Conservation (phyloP, 2,329 filamentous ascomycete species). For the Nemania sp. region DNA sequence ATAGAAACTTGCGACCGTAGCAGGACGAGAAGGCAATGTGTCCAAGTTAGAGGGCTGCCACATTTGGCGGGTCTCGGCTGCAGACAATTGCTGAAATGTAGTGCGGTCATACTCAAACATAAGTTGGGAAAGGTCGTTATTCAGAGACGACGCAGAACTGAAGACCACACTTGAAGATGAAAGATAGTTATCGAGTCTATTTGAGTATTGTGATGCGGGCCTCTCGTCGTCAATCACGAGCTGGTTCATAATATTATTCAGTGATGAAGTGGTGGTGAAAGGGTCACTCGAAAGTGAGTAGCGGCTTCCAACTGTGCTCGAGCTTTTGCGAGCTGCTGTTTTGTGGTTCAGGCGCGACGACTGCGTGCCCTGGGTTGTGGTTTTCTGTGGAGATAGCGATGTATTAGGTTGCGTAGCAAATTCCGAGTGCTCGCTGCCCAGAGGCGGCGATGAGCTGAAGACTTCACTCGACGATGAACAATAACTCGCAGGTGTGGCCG, state of each 20-base stretch:
- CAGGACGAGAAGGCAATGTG: slow-evolving; percentile 5
- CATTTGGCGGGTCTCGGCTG: background rate
- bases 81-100: background rate
- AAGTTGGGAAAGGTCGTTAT: slow-evolving; percentile 17
- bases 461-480: slow-evolving; percentile 22
- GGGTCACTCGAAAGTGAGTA: slow-evolving; percentile 15
- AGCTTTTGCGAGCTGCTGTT: slow-evolving; percentile 10
- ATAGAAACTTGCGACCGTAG: slow-evolving; percentile 23
- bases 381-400: slow-evolving; percentile 22
- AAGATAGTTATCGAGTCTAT: background rate
- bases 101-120: background rate
- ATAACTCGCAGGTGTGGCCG: slow-evolving; percentile 21
- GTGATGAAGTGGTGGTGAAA: slow-evolving; percentile 17
- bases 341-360: slow-evolving; percentile 15
- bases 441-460: slow-evolving; percentile 20
- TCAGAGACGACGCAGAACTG: slow-evolving; percentile 16
- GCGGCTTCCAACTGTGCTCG: slow-evolving; percentile 5
- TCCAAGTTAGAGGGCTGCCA: background rate
- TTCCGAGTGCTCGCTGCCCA: slow-evolving; percentile 7
- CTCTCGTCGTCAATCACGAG: slow-evolving; percentile 10
- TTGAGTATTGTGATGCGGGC: background rate
- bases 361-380: slow-evolving; percentile 20
- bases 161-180: slow-evolving; percentile 17
- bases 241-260: slow-evolving; percentile 15
- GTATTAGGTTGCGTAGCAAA: slow-evolving; percentile 11